These are phyloP conservation scores for Lomentospora prolificans DNA, from an alignment of 2,329 filamentous ascomycete species.

Conservation along the genomic window DNA sequence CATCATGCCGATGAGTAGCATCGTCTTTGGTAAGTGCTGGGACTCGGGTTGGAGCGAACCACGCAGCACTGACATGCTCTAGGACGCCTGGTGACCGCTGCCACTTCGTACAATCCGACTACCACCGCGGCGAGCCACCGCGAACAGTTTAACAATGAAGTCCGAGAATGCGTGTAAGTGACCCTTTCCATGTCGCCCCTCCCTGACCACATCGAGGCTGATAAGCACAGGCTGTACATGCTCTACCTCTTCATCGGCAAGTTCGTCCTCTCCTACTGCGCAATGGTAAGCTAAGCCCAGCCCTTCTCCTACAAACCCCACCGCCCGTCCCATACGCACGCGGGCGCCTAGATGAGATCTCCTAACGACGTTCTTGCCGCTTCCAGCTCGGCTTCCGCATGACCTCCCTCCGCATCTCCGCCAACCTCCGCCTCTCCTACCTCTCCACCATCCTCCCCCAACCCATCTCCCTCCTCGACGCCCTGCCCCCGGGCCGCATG, in stretches of 20 bases:
- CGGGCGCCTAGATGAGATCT: too few species aligned
- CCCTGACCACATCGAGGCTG: too few species aligned
- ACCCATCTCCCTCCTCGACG: slow-evolving; percentile 37
- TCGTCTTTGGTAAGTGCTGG: slow-evolving; percentile 21
- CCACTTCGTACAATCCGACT: slow-evolving; percentile 16
- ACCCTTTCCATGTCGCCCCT: background rate
- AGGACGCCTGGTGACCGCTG: slow-evolving; percentile 20
- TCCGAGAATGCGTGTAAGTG: slow-evolving; percentile 15
- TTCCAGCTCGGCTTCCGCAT: slow-evolving; percentile 39
- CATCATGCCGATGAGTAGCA: slow-evolving; percentile 23
- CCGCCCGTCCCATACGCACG: too few species aligned
- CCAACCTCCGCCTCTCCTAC: slow-evolving; percentile 38
- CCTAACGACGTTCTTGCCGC: too few species aligned
- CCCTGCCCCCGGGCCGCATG: slow-evolving; percentile 38
- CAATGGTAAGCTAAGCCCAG: slow-evolving; percentile 17
- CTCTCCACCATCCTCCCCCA: slow-evolving; percentile 37
- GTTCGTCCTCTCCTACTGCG: slow-evolving; percentile 22
- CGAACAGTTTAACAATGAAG: slow-evolving; percentile 1
- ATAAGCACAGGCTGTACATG: slow-evolving; percentile 20
- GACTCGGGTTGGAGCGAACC: background rate
- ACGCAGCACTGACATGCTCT: background rate
- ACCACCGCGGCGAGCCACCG: slow-evolving; percentile 12
- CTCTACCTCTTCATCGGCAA: slow-evolving; percentile 25
- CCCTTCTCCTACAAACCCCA: too few species aligned
- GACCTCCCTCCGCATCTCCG: slow-evolving; percentile 38